Conservation (phyloP, 2,329 filamentous ascomycete species). For the Incumbomyces delicatus region DNA sequence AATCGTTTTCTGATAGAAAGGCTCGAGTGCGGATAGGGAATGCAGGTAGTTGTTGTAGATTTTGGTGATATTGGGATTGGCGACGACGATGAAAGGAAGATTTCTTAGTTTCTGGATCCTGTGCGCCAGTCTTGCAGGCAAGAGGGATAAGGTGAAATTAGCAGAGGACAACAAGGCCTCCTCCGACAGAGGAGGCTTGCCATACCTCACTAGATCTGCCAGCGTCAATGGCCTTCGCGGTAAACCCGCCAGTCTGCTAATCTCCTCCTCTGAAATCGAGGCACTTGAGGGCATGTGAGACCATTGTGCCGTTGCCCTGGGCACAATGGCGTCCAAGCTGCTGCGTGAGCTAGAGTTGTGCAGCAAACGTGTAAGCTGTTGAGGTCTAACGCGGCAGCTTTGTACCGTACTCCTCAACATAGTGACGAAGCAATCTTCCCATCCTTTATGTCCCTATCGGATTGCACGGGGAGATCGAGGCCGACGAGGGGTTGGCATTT, state of each 20-base stretch:
- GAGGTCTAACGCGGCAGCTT: neutral
- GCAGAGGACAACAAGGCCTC: conserved; percentile 77
- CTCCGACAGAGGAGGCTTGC: conserved; percentile 72
- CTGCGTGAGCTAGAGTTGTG: neutral
- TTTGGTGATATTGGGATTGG: conserved; percentile 87
- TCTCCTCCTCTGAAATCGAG: conserved; percentile 61
- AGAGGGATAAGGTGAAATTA: conserved; percentile 87
- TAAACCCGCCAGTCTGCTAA: conserved; percentile 66
- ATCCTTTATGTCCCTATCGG: no score
- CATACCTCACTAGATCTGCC: conserved; percentile 79
- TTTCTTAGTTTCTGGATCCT: conserved; percentile 89
- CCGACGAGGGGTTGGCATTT: no score
- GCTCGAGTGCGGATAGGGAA: conserved; percentile 79
- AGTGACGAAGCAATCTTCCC: no score
- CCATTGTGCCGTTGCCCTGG: conserved; percentile 2
- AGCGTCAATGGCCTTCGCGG: conserved; percentile 74
- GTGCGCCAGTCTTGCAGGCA: conserved; percentile 85
- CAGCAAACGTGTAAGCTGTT: neutral
- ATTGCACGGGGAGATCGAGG: no score
- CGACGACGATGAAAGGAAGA: conserved; percentile 93
- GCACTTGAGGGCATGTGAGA: conserved; percentile 33
- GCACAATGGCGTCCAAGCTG: conserved; percentile 3
- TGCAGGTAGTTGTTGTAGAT: conserved; percentile 97
- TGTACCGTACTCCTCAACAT: no score
- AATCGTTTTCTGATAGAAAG: conserved; percentile 66